Evolutionary conservation across 805 yeast genomes (phyloP).

Genomic region (Yamadazyma scolyti): DNA sequence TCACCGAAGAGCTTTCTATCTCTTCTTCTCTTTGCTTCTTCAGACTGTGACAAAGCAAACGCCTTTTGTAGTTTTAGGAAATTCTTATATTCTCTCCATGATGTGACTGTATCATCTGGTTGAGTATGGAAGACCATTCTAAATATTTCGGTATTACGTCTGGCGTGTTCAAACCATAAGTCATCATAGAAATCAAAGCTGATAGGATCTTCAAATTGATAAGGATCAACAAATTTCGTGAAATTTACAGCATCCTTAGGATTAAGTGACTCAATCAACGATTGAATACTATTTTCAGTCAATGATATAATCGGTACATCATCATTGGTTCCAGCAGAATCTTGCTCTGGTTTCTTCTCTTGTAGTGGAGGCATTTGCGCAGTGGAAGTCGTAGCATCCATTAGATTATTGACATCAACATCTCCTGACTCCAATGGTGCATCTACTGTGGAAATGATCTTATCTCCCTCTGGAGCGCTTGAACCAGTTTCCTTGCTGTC

Average conservation of each 20-base stretch:
- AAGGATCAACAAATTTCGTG: constrained; percentile 73
- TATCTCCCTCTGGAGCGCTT: constrained; percentile 1
- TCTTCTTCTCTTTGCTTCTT: constrained; percentile 28
- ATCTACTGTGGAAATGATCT: constrained; percentile 11
- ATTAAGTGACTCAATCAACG: constrained; percentile 33
- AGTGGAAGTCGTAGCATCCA: neutral
- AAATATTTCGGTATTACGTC: constrained; percentile 76
- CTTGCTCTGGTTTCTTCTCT: constrained; percentile 1
- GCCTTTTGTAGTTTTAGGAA: constrained; percentile 58
- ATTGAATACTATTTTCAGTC: constrained; percentile 39
- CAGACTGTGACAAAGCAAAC: constrained; percentile 41
- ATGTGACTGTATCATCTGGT: constrained; percentile 86
- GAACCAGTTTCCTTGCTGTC: neutral
- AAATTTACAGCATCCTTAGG: constrained; percentile 34
- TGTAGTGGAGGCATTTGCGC: constrained; percentile 3
- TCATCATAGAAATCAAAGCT: constrained; percentile 80
- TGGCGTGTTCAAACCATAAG: constrained; percentile 78
- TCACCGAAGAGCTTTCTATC: constrained; percentile 15
- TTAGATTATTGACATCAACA: neutral
- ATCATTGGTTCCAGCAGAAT: constrained; percentile 13
- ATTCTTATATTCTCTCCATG: constrained; percentile 87
- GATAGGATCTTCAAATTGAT: constrained; percentile 83
- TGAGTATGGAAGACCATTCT: constrained; percentile 88
- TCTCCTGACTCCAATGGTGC: constrained; percentile 1
- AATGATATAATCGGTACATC: constrained; percentile 42